Percentiles rank a stretch among this genome's conserved stretches.
Evolutionary conservation across 208 protist species (phyloP).

Genomic region (Leishmania mexicana): DNA sequence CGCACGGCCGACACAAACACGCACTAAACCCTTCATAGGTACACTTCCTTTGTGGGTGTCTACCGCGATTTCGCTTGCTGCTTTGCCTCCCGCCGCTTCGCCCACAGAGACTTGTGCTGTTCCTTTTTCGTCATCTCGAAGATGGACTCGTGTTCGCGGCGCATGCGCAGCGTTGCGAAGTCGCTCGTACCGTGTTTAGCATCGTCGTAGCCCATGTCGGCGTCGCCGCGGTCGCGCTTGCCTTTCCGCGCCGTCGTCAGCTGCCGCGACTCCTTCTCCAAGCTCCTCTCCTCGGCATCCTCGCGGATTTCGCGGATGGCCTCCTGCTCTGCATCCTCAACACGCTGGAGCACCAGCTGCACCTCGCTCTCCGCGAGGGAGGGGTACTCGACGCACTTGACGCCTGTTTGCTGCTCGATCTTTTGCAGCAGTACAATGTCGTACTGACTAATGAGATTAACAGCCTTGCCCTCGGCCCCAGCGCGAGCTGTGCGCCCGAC

Average conservation of each 20-base stretch:
- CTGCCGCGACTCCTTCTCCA: constrained; percentile 69
- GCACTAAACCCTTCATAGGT: neutral
- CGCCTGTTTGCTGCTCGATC: constrained; percentile 96
- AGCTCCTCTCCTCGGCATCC: constrained; percentile 79
- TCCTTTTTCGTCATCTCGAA: constrained; percentile 92
- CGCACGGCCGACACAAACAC: neutral
- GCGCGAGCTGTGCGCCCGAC: constrained; percentile 97
- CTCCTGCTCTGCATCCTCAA: constrained; percentile 93
- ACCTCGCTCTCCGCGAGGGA: constrained; percentile 78
- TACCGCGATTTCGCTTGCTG: constrained; percentile 37
- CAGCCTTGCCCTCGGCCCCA: constrained; percentile 92
- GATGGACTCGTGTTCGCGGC: constrained; percentile 86
- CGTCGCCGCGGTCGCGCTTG: constrained; percentile 76
- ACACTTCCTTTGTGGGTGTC: neutral
- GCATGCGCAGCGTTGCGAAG: constrained; percentile 86
- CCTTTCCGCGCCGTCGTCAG: constrained; percentile 73
- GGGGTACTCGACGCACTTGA: constrained; percentile 92
- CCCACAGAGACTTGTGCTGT: constrained; percentile 87
- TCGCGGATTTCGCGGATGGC: constrained; percentile 89
- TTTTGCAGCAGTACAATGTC: constrained; percentile 98
- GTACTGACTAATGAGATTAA: constrained; percentile 96
- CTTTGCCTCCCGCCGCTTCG: constrained; percentile 78
- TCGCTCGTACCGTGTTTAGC: constrained; percentile 76
- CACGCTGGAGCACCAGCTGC: constrained; percentile 75
- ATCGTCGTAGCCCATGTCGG: constrained; percentile 90